Evolutionary conservation across 2,329 filamentous ascomycete species (phyloP).

Genomic region (Fusarium camptoceras): DNA sequence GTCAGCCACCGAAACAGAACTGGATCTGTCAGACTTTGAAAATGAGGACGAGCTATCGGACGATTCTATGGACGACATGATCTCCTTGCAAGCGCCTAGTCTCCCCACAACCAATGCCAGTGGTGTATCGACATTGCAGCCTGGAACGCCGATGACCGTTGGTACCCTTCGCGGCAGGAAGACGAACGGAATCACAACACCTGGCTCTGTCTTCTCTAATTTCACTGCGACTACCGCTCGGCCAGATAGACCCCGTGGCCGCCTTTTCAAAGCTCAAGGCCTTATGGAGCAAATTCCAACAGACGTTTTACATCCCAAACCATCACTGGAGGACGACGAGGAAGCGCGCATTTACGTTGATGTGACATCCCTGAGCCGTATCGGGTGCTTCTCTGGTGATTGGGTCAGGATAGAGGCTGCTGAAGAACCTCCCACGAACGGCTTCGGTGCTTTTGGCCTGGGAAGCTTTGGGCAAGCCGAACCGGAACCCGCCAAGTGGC

Average conservation of each 20-base stretch:
- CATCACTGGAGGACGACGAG: conserved; percentile 81
- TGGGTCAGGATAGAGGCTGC: conserved; percentile 90
- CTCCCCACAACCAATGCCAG: conserved; percentile 83
- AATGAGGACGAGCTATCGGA: conserved; percentile 84
- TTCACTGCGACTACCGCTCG: conserved; percentile 87
- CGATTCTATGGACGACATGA: conserved; percentile 93
- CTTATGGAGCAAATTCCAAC: conserved; percentile 77
- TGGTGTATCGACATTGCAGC: conserved; percentile 81
- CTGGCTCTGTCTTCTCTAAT: conserved; percentile 88
- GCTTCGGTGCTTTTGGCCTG: conserved; percentile 74
- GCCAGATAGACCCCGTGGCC: conserved; percentile 76
- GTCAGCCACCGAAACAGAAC: conserved; percentile 70
- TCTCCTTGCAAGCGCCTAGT: conserved; percentile 84
- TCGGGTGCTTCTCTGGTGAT: conserved; percentile 97
- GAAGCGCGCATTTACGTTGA: conserved; percentile 92
- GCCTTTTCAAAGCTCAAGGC: conserved; percentile 86
- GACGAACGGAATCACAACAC: conserved; percentile 81
- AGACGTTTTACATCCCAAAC: conserved; percentile 86
- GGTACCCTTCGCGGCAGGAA: conserved; percentile 68
- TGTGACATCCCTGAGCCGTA: conserved; percentile 83
- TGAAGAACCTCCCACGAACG: conserved; percentile 77
- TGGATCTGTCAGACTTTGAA: conserved; percentile 71
- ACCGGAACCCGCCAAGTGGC: conserved; percentile 75
- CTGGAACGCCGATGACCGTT: conserved; percentile 82
- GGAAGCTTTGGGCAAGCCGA: conserved; percentile 68